Percentiles rank a stretch among this genome's conserved stretches.
phyloP scores from a whole-genome alignment of 495 filamentous ascomycete species.

The Xylaria sp. region DNA sequence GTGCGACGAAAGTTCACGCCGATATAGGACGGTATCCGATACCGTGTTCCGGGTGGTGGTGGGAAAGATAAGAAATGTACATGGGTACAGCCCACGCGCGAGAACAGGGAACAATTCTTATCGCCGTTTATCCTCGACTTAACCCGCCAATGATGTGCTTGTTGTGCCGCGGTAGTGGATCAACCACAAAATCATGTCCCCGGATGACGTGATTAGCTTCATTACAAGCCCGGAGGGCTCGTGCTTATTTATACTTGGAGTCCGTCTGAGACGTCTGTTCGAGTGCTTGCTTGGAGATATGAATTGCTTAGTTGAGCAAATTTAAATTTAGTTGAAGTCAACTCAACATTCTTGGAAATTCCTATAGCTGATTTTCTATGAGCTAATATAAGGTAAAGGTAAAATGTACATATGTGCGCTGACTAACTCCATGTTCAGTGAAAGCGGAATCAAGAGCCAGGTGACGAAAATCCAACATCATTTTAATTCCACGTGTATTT shows the following conservation, averaged over 20 bases:
- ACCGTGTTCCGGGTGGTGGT: not conserved
- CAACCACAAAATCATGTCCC: not conserved
- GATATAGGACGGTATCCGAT: slow-evolving; percentile 21
- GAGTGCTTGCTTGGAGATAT: too few species aligned
- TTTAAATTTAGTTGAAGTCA: too few species aligned
- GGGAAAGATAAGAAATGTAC: slow-evolving; percentile 19
- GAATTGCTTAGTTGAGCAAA: too few species aligned
- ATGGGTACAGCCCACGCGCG: not conserved
- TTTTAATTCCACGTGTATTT: not conserved
- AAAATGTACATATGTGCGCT: too few species aligned
- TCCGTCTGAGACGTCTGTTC: too few species aligned
- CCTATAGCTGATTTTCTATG: too few species aligned
- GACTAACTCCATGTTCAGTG: too few species aligned
- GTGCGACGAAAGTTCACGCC: too few species aligned
- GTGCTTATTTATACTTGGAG: too few species aligned
- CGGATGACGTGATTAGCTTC: not conserved
- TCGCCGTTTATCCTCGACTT: not conserved
- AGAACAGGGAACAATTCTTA: not conserved
- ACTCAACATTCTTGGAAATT: too few species aligned
- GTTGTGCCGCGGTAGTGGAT: not conserved
- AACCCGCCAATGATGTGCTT: not conserved
- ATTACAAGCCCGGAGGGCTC: not conserved
- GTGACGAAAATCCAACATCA: not conserved
- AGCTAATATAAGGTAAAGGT: too few species aligned
- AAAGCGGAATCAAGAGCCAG: not conserved